Evolutionary conservation across 2,329 filamentous ascomycete species (phyloP).

Genomic region (Colletotrichum theobromicola): DNA sequence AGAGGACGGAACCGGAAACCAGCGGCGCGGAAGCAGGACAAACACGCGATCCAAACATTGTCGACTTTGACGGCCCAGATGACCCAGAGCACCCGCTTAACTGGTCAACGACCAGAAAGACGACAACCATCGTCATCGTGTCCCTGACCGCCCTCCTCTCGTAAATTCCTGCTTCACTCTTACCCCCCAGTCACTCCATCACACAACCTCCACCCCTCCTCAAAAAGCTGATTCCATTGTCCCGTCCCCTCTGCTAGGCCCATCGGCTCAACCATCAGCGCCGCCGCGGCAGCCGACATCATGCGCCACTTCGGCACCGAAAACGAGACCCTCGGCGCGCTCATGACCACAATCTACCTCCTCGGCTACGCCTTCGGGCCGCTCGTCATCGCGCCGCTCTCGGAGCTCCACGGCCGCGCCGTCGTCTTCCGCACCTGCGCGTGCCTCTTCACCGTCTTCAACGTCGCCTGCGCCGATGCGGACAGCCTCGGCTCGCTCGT

Average conservation of each 20-base stretch:
- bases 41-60: slow-evolving; percentile 33
- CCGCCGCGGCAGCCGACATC: slow-evolving; percentile 55
- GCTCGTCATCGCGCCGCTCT: slow-evolving; percentile 50
- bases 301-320: slow-evolving; percentile 57
- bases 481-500: slow-evolving; percentile 45
- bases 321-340: slow-evolving; percentile 38
- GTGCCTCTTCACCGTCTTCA: slow-evolving; percentile 40
- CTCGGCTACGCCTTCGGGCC: slow-evolving; percentile 58
- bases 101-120: slow-evolving; percentile 61
- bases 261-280: slow-evolving; percentile 62
- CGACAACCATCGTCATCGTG: slow-evolving; percentile 53
- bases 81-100: slow-evolving; percentile 58
- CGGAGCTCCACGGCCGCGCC: slow-evolving; percentile 53
- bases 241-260: slow-evolving; percentile 26
- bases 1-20: background rate
- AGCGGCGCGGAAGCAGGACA: background rate
- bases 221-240: background rate
- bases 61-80: slow-evolving; percentile 57
- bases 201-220: background rate
- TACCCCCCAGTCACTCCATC: background rate
- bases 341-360: slow-evolving; percentile 49
- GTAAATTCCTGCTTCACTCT: slow-evolving; percentile 38
- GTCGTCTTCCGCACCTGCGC: slow-evolving; percentile 48
- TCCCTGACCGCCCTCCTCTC: slow-evolving; percentile 44
- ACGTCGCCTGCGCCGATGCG: slow-evolving; percentile 42